phyloP scores from a whole-genome alignment of 1,284 basidiomycete species.

The Cryptococcus sp. region DNA sequence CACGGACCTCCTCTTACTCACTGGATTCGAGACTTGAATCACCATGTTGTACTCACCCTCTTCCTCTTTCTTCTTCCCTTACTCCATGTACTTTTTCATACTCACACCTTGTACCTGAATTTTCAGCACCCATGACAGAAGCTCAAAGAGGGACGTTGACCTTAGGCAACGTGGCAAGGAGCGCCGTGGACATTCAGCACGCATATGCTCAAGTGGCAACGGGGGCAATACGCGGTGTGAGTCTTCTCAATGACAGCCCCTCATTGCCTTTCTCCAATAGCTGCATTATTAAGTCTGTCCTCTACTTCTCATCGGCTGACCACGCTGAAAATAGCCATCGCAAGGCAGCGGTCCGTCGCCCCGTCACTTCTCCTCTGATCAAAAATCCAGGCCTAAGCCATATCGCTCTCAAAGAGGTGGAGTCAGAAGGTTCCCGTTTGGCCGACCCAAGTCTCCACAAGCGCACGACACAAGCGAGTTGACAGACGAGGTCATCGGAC shows the following conservation, averaged over 20 bases:
- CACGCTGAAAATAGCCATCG: no score
- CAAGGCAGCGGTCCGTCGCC: no score
- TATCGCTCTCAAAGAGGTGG: neutral
- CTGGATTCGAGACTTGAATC: no score
- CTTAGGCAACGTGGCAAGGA: neutral
- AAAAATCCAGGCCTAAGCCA: no score
- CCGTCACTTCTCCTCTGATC: no score
- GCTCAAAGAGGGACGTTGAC: neutral
- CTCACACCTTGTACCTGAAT: neutral
- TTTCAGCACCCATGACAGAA: neutral
- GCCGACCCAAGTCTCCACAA: no score
- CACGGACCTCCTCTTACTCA: no score
- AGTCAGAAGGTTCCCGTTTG: neutral
- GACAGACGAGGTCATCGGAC: conserved; percentile 10
- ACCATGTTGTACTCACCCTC: no score
- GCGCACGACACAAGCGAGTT: no score
- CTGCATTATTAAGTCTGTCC: neutral
- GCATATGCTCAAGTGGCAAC: neutral
- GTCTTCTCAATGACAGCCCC: neutral
- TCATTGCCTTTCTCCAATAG: neutral
- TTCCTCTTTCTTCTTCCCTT: neutral
- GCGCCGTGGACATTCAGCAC: conserved; percentile 6
- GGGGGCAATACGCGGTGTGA: neutral
- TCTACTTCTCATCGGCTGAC: no score
- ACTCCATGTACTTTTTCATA: neutral